phyloP scores from a whole-genome alignment of 1,284 basidiomycete species.

The Marasmius sp. region DNA sequence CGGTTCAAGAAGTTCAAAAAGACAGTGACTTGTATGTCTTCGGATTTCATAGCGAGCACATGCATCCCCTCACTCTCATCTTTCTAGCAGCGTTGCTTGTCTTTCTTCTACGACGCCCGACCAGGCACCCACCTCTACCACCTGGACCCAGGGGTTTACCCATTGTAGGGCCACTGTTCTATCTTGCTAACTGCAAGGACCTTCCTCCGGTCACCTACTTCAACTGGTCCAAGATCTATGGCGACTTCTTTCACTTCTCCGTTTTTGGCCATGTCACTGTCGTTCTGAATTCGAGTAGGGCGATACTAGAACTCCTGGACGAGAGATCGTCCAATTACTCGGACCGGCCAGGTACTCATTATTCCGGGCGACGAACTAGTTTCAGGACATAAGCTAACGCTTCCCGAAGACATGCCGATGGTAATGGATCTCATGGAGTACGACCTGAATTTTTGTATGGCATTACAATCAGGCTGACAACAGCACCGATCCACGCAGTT shows the following conservation, averaged over 20 bases:
- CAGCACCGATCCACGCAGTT: not conserved
- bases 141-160: slow-evolving; percentile 10
- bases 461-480: no score
- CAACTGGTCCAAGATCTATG: slow-evolving; percentile 1
- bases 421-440: slow-evolving; percentile 25
- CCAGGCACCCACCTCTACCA: not conserved
- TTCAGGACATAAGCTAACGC: not conserved
- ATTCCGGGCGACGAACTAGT: not conserved
- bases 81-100: no score
- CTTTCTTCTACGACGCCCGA: no score
- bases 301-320: slow-evolving; percentile 21
- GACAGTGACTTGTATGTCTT: no score
- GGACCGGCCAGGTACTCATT: slow-evolving; percentile 15
- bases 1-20: no score
- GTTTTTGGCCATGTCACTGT: slow-evolving; percentile 15
- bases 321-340: slow-evolving; percentile 22
- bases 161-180: slow-evolving; percentile 5
- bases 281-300: slow-evolving; percentile 20
- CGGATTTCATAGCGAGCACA: no score
- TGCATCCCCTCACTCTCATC: no score
- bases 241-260: slow-evolving; percentile 6
- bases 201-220: slow-evolving; percentile 3
- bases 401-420: slow-evolving; percentile 14
- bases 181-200: not conserved
- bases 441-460: no score